A percentile compares a stretch with the other conserved stretches of the same genome.
Evolutionary conservation across 2,329 filamentous ascomycete species (phyloP).

Genomic region (Achaetomium macrosporum): DNA sequence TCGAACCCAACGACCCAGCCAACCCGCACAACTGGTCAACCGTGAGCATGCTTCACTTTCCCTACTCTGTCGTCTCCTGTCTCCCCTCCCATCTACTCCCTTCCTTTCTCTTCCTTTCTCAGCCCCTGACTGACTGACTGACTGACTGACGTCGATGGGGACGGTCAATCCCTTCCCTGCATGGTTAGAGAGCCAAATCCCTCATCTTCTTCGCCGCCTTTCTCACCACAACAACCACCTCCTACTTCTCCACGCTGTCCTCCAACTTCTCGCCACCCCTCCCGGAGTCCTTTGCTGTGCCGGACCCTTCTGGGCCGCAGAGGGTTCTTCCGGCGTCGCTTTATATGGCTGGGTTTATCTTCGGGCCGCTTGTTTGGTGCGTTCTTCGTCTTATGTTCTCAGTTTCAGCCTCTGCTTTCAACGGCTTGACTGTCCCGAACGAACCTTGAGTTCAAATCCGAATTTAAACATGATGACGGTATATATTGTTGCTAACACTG

Average conservation of each 20-base stretch:
- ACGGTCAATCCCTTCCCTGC: too few relatives aligned
- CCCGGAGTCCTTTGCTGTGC: conserved; percentile 16
- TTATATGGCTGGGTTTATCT: conserved; percentile 25
- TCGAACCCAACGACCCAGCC: conserved; percentile 16
- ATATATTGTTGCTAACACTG: background rate
- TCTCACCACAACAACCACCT: conserved; percentile 23
- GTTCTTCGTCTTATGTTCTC: background rate
- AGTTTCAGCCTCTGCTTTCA: background rate
- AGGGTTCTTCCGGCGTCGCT: conserved; percentile 24
- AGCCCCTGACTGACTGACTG: too few relatives aligned
- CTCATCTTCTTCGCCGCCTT: conserved; percentile 22
- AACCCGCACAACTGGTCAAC: conserved; percentile 23
- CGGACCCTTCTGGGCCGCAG: conserved; percentile 17
- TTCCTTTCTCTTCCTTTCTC: too few relatives aligned
- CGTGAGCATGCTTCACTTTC: conserved; percentile 1
- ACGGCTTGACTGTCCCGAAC: too few relatives aligned
- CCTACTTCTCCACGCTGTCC: conserved; percentile 24
- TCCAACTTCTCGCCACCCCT: conserved; percentile 24
- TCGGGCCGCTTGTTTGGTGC: conserved; percentile 24
- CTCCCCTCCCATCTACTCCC: too few relatives aligned
- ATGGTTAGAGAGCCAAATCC: conserved; percentile 22
- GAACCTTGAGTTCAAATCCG: too few relatives aligned
- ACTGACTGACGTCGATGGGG: too few relatives aligned
- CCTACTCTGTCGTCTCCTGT: too few relatives aligned
- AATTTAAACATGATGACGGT: too few relatives aligned